Percentiles rank a stretch among this genome's conserved stretches.
These are phyloP conservation scores for Saccharomyces pastorianus DNA, from an alignment of 1,139 yeast genomes.

Conservation along the genomic window DNA sequence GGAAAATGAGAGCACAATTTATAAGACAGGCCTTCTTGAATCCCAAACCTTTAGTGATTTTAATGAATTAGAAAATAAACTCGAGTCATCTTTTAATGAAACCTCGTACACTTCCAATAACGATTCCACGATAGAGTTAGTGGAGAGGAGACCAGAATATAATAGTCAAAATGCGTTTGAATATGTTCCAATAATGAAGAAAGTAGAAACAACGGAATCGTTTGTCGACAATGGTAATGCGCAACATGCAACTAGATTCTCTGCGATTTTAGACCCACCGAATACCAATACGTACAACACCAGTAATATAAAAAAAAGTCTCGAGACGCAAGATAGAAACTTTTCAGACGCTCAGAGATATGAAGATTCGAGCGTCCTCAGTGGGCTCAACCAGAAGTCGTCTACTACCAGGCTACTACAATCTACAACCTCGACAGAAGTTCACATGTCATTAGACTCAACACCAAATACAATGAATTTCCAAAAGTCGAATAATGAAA, in stretches of 20 bases:
- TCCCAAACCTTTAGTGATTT: slow-evolving; percentile 2
- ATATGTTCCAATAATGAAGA: neutral
- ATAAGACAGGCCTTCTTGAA: neutral
- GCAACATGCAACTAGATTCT: neutral
- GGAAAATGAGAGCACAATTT: neutral
- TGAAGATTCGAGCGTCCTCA: no score
- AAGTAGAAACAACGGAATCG: neutral
- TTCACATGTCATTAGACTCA: neutral
- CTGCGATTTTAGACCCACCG: neutral
- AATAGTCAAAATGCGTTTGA: neutral
- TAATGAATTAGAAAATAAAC: neutral
- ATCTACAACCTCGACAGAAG: neutral
- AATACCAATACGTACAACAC: neutral
- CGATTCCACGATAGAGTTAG: neutral
- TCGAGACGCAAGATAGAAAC: no score
- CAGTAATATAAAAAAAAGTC: neutral
- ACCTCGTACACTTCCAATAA: slow-evolving; percentile 1
- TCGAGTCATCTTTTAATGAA: neutral
- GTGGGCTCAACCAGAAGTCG: neutral
- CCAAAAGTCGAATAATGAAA: neutral
- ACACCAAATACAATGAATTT: neutral
- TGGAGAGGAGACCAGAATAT: neutral
- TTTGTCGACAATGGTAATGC: neutral
- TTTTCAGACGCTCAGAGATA: no score
- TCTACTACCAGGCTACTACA: neutral